Conservation (phyloP, 768 basidiomycete species). For the Amanita fuliginea region DNA sequence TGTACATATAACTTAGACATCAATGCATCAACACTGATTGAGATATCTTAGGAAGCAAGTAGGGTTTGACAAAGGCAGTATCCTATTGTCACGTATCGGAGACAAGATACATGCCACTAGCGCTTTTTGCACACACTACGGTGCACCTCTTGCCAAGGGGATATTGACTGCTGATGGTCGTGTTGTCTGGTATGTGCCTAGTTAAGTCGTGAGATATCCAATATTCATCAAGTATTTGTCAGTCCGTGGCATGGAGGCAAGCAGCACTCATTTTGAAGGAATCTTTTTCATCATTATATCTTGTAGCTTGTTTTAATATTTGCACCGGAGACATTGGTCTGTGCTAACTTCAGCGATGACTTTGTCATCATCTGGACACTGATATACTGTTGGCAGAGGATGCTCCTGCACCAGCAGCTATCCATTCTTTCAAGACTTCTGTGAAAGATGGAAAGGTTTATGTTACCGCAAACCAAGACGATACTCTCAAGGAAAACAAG, state of each 20-base stretch:
- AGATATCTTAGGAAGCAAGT: slow-evolving; percentile 61
- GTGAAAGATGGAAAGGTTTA: slow-evolving; percentile 64
- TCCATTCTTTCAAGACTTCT: slow-evolving; percentile 68
- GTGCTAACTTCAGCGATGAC: slow-evolving; percentile 10
- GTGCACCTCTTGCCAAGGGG: slow-evolving; percentile 78
- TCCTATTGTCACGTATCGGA: slow-evolving; percentile 66
- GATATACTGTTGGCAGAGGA: slow-evolving; percentile 45
- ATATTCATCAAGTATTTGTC: neutral
- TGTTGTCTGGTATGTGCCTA: slow-evolving; percentile 54
- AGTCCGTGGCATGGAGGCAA: slow-evolving; percentile 86
- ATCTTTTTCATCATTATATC: neutral
- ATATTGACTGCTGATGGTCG: slow-evolving; percentile 69
- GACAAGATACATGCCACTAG: slow-evolving; percentile 70
- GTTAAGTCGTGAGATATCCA: neutral
- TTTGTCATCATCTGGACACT: neutral
- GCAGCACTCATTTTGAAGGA: slow-evolving; percentile 6
- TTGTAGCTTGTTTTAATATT: slow-evolving; percentile 75
- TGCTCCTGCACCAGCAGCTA: slow-evolving; percentile 70
- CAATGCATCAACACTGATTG: neutral
- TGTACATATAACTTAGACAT: slow-evolving; percentile 22
- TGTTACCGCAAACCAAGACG: slow-evolving; percentile 58
- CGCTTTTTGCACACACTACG: slow-evolving; percentile 87
- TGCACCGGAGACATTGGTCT: slow-evolving; percentile 74
- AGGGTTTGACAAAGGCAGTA: slow-evolving; percentile 64
- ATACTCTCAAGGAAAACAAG: slow-evolving; percentile 58